phyloP scores from a whole-genome alignment of 768 basidiomycete species.

The Cystobasidiopsis lactophilus region DNA sequence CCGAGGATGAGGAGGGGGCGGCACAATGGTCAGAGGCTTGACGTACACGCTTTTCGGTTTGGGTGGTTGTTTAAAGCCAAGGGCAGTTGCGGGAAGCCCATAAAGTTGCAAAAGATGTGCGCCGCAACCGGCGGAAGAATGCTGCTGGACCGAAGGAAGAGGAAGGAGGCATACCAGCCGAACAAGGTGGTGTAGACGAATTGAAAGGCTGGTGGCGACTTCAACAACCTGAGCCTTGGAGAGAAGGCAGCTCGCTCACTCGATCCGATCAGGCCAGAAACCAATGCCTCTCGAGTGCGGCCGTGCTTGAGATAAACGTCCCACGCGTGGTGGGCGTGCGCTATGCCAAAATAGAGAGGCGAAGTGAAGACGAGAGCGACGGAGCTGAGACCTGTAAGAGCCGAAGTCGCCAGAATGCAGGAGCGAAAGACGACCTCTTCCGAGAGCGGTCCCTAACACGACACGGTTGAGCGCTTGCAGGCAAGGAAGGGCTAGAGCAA shows the following conservation, averaged over 20 bases:
- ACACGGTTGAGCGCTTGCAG: neutral
- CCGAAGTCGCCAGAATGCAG: constrained; percentile 52
- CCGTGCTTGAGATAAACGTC: constrained; percentile 62
- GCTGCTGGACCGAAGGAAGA: constrained; percentile 57
- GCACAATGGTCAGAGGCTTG: too few species aligned
- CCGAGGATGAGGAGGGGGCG: constrained; percentile 8
- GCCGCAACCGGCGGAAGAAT: constrained; percentile 52
- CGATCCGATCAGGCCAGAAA: constrained; percentile 30
- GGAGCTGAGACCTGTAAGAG: constrained; percentile 38
- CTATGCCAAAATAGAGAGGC: constrained; percentile 72
- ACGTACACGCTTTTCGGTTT: constrained; percentile 33
- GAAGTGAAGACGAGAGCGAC: constrained; percentile 49
- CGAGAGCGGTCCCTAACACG: constrained; percentile 53
- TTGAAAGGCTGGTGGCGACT: constrained; percentile 52
- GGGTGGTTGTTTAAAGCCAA: constrained; percentile 39
- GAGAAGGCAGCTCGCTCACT: constrained; percentile 3
- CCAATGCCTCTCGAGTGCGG: constrained; percentile 39
- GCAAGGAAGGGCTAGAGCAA: neutral
- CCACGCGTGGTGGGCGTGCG: constrained; percentile 80
- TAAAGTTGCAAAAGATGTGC: constrained; percentile 81
- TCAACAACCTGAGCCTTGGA: neutral
- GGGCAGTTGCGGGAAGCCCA: constrained; percentile 59
- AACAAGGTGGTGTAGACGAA: constrained; percentile 77
- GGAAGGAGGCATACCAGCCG: constrained; percentile 63
- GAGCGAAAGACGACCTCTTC: constrained; percentile 83